Percentiles rank a stretch among this genome's conserved stretches.
phyloP scores from a whole-genome alignment of 805 yeast genomes.

The Suhomyces canberraensis region DNA sequence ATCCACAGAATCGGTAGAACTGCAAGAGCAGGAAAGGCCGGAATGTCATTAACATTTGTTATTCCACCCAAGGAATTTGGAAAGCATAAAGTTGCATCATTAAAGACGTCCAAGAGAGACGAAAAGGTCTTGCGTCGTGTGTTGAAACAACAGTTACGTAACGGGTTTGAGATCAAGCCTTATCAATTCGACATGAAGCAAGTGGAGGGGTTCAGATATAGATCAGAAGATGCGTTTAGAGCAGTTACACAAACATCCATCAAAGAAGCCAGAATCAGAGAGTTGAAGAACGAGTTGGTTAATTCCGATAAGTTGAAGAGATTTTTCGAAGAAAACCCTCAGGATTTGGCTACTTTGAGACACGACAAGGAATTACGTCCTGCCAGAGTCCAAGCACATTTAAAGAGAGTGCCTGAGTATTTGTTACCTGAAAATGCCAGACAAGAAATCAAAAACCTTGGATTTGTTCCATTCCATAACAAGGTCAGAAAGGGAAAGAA shows the following conservation, averaged over 20 bases:
- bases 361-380: constrained; percentile 90
- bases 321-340: constrained; percentile 96
- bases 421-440: constrained; percentile 79
- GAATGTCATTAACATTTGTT: constrained; percentile 91
- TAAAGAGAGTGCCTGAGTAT: constrained; percentile 91
- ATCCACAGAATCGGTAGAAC: constrained; percentile 96
- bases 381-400: constrained; percentile 74
- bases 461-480: constrained; percentile 69
- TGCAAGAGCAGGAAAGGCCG: constrained; percentile 94
- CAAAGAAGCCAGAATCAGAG: constrained; percentile 90
- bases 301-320: constrained; percentile 87
- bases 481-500: constrained; percentile 41
- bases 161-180: constrained; percentile 76
- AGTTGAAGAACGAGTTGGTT: constrained; percentile 79
- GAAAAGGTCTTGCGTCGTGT: constrained; percentile 81
- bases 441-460: constrained; percentile 49
- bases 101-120: constrained; percentile 71
- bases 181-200: constrained; percentile 89
- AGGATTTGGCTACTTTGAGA: constrained; percentile 81
- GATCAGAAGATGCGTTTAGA: constrained; percentile 96
- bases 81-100: constrained; percentile 77
- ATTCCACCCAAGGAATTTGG: constrained; percentile 82
- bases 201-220: constrained; percentile 91
- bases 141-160: constrained; percentile 67
- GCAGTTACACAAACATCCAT: constrained; percentile 87